Percentiles rank a stretch among this genome's conserved stretches.
phyloP scores from a whole-genome alignment of 768 basidiomycete species.

The Pilatotrama ljubarskyi region DNA sequence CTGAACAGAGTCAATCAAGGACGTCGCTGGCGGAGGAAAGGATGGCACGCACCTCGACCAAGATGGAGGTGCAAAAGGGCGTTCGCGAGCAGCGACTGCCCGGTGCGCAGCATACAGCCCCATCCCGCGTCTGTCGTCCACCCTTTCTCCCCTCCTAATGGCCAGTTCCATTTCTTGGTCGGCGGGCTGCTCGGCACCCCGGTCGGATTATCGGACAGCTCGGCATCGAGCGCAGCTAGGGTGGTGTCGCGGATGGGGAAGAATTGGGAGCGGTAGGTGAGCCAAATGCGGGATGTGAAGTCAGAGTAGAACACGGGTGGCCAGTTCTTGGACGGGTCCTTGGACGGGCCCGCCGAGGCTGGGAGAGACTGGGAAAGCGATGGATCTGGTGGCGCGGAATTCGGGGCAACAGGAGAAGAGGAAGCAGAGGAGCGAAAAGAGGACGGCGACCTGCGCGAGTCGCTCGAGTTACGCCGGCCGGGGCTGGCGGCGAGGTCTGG shows the following conservation, averaged over 20 bases:
- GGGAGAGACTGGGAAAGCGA: slow-evolving; percentile 40
- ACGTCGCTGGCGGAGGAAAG: neutral
- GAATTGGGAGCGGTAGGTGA: slow-evolving; percentile 91
- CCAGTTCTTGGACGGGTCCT: slow-evolving; percentile 60
- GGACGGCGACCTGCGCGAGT: slow-evolving; percentile 45
- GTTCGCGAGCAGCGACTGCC: slow-evolving; percentile 82
- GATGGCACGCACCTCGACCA: slow-evolving; percentile 56
- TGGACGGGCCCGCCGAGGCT: slow-evolving; percentile 31
- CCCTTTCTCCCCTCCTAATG: slow-evolving; percentile 64
- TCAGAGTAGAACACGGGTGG: slow-evolving; percentile 84
- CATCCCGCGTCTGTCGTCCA: slow-evolving; percentile 87
- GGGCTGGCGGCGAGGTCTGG: slow-evolving; percentile 31
- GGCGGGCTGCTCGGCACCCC: slow-evolving; percentile 39
- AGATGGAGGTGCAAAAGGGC: slow-evolving; percentile 75
- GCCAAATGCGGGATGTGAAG: slow-evolving; percentile 86
- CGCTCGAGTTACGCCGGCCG: slow-evolving; percentile 37
- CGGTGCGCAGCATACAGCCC: slow-evolving; percentile 92
- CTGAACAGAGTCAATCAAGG: slow-evolving; percentile 39
- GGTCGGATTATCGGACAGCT: slow-evolving; percentile 26
- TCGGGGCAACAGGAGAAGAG: slow-evolving; percentile 36
- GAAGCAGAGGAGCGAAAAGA: slow-evolving; percentile 48
- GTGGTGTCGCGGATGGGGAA: slow-evolving; percentile 71
- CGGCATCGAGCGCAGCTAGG: slow-evolving; percentile 44
- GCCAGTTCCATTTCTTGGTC: slow-evolving; percentile 62
- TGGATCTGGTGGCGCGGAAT: slow-evolving; percentile 30